Base-by-base conservation (phyloP, 208 protist genomes). In the Willaertia magna region DNA sequence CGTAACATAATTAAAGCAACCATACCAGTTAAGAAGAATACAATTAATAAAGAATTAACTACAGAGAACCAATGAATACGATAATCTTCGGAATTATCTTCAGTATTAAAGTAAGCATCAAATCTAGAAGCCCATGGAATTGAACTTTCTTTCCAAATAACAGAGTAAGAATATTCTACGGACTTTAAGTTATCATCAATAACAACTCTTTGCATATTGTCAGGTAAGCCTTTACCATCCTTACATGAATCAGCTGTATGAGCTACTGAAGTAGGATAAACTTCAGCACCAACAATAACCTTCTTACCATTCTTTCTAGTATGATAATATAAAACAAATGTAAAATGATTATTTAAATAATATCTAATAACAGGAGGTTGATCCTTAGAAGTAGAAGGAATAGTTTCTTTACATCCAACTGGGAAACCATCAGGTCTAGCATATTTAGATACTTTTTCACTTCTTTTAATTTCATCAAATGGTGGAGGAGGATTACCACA, bases 1-100 rank as follows among this genome's bases (percentile, higher is more conserved):
- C 94, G 87, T 61, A 97, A 88, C 90, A 97, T 94, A 74, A 97
- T 97, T 91, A 97, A 93, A 1, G 93, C 95, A 6, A 97, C 89
- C 91, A 97, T 97, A 16, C 92, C 92, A 9, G 92, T 91, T 2
- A 97, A 89, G 88, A 97, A 96, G 55, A 97, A 84, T 4, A 97
- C 93, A 75, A 97, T 96, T 85, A 97, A 91, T 11, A 96, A 88
- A 12, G 92, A 96, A 90, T 97, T 97, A 83, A 97, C 87, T 74
- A 97, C 95, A 0, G 93, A 94, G 88, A 96, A 96, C 95, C 93
- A 96, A 87, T 96, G 94, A 47, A 95, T 91, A 39, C 61, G 85
- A 55, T 48, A 43, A n/a, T 83, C 34, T 39, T 85, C 86, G 20
- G 44, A 30, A 39, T 22, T 51, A 34, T 88, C 85, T 39, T 92